Evolutionary conservation across 768 basidiomycete species (phyloP), one percentile per base, ranked within the genome.

Genomic region (Tricholoma sp.): DNA sequence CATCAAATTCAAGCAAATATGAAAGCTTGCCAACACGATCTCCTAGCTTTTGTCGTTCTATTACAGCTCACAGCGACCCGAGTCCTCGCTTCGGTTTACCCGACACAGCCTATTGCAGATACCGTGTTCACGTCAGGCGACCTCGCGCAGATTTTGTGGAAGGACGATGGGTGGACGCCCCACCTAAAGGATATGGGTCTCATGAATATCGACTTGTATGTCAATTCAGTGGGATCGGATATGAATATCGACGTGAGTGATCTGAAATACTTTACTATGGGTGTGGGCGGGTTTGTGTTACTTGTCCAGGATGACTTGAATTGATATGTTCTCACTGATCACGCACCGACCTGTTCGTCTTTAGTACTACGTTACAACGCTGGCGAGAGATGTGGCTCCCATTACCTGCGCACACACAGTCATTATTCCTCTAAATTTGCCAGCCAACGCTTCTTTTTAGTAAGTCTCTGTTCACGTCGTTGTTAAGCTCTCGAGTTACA

Each of bases 171-270:
- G 6, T 64, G 45, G 0, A 58, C 59, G 7, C 84, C 85, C 0
- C 61, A 63, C 18, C 57, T 86, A 6, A 53, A 54, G 32, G 64
- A 75, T 11, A 76, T 82, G 68, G 76, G 78, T 0, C 57, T 59
- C 1, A 52, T 84, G 24, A 66, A 67, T 6, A 76, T 87, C 7
- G 73, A 80, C 39, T 70, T 87, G 4, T 80, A 75, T 62, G 62
- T 67, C 9, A 72, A 24, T 6, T 29, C 24, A 69, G 74, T 44
- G 73, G 36, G 13, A 33, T 28, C 20, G 52, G 55, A 44, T 31
- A 74, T 55, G 82, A 84, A 49, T 66, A 71, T 69, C 12, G 29
- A 29, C 41, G 28, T 49, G 48, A 51, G 13, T 45, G 18, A 6
- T 29, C 28, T 24, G 28, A 13, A 20, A 10, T 52, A 6, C 20